Base-by-base conservation (phyloP, 257 asterid species). In the Catharanthus roseus region DNA sequence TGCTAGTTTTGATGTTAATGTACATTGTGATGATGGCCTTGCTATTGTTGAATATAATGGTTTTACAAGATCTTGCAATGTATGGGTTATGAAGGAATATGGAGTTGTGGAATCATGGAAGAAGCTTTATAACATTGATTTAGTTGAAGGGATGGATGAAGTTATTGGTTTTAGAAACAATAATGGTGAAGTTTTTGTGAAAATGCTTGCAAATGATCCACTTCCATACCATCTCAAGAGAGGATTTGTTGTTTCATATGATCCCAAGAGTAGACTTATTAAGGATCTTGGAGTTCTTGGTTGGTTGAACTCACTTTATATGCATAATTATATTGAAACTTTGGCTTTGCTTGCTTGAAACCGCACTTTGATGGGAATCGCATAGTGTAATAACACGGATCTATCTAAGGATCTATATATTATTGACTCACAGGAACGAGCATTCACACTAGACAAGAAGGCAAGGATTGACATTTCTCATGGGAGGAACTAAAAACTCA, bases 81-180 rank as follows among this genome's bases (percentile, higher is more conserved):
- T 69, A 19, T 75, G 79, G 79, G 73, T 75, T 38, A 75, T 75
- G 79, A 41, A 53, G 41, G 75, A 50, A 47, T 76, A 76, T 39
- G 72, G 72, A 24, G 69, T 69, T 39, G 66, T 70, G 56, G 61
- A 26, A 11, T 50, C 79, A 0, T 75, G 75, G 79, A 64, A 36
- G 34, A 69, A 19, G 11, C 5, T 69, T 56, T 70, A 63, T 29
- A 13, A 18, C 13, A 7, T 56, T 13, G 44, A 63, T 33, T 39
- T 64, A 50, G 18, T 11, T 18, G 68, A 26, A 51, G 75, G 68
- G 47, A 61, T 76, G 56, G 67, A 34, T 33, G 49, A 23, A 53
- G 67, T 64, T 31, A 42, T 70, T 11, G 75, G 67, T 2, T 63
- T 75, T 34, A 55, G 70, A 39, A 44, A 39, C 9, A 65, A 51